Percentiles rank a stretch among this genome's conserved stretches.
Evolutionary conservation across 495 filamentous ascomycete genomes (phyloP).

Genomic region (Hyaloscypha hepaticicola): DNA sequence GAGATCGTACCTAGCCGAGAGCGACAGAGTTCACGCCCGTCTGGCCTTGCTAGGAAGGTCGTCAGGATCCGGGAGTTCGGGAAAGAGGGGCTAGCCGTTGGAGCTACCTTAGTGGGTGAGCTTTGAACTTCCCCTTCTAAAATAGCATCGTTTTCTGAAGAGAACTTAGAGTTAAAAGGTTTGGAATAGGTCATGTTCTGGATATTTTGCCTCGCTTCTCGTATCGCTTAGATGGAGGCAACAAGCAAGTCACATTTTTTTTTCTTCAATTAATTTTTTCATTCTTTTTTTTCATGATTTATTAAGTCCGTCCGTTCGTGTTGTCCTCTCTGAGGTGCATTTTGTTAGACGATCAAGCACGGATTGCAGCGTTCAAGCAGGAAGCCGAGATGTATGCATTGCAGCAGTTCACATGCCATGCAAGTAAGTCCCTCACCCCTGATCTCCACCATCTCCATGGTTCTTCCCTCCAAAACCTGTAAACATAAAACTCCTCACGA

Average conservation of each 20-base stretch:
- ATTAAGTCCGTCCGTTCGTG: neutral
- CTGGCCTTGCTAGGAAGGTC: neutral
- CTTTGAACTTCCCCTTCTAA: neutral
- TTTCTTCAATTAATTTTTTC: no score
- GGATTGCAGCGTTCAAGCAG: neutral
- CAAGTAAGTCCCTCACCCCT: neutral
- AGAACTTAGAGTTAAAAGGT: neutral
- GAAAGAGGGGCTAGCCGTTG: neutral
- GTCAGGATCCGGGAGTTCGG: neutral
- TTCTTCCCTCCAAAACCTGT: neutral
- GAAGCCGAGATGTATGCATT: neutral
- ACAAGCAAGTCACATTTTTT: no score
- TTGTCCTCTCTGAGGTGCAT: neutral
- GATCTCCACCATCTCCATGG: neutral
- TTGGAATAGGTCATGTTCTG: no score
- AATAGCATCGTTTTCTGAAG: neutral
- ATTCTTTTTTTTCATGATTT: neutral
- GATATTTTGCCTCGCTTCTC: no score
- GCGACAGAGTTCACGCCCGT: neutral
- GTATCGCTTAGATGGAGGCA: no score
- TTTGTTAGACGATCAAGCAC: neutral
- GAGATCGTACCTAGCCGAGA: neutral
- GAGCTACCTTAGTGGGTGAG: neutral
- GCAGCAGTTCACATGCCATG: neutral
- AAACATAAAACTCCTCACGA: neutral